Conservation (phyloP, 495 filamentous ascomycete species). For the Tuber calosporum region DNA sequence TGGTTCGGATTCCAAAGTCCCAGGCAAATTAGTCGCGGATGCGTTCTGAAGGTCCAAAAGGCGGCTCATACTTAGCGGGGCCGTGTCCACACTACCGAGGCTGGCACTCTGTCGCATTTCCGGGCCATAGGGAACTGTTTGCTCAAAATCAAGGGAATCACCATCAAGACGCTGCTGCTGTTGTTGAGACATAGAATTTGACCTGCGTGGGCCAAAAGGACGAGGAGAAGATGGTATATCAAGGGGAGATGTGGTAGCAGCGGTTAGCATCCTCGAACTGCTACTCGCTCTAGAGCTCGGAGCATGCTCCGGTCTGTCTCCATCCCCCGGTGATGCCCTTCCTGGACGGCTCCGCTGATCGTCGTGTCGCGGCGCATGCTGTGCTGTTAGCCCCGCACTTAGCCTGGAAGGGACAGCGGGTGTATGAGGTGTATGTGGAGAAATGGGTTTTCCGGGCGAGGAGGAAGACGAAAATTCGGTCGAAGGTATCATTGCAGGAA, state of each 20-base stretch:
- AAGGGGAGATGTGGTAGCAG: slow-evolving; percentile 47
- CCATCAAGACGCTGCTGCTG: slow-evolving; percentile 15
- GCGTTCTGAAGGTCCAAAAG: slow-evolving; percentile 36
- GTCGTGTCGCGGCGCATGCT: slow-evolving; percentile 28
- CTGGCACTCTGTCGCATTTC: slow-evolving; percentile 28
- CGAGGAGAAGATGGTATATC: slow-evolving; percentile 46
- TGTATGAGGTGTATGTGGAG: slow-evolving; percentile 88
- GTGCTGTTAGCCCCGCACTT: slow-evolving; percentile 52
- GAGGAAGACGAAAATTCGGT: slow-evolving; percentile 78
- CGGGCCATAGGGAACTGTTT: slow-evolving; percentile 15
- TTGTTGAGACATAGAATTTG: slow-evolving; percentile 38
- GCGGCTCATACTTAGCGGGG: slow-evolving; percentile 36
- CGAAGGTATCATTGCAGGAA: slow-evolving; percentile 74
- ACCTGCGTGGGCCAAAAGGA: slow-evolving; percentile 41
- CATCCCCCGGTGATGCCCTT: not conserved
- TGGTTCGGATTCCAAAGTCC: slow-evolving; percentile 24
- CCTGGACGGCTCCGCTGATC: slow-evolving; percentile 15
- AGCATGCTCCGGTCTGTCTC: not conserved
- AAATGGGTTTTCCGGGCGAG: slow-evolving; percentile 84
- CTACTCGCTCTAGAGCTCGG: not conserved
- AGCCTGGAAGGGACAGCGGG: slow-evolving; percentile 88
- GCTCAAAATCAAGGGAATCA: slow-evolving; percentile 28
- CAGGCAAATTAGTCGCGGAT: slow-evolving; percentile 34
- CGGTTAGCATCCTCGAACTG: slow-evolving; percentile 17
- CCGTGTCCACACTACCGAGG: slow-evolving; percentile 29